Conservation (phyloP, 1,284 basidiomycete species). For the Pseudozyma sp. region DNA sequence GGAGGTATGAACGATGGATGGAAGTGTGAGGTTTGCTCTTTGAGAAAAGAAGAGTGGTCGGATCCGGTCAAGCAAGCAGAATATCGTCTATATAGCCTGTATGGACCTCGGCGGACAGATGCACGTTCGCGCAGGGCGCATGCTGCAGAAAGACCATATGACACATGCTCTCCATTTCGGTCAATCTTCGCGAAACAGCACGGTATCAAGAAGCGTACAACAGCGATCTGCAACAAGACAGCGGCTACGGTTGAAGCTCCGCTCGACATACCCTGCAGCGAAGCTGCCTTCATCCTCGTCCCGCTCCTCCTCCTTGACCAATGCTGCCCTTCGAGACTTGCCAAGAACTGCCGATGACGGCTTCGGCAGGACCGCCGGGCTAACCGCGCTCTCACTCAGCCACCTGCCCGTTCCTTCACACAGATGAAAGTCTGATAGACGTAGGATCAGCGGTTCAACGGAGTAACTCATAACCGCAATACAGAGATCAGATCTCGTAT, state of each 20-base stretch:
- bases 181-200: not conserved
- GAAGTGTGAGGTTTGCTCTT: not conserved
- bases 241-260: slow-evolving; percentile 14
- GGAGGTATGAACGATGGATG: too few species aligned
- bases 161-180: slow-evolving; percentile 1
- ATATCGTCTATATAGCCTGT: slow-evolving; percentile 9
- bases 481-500: too few species aligned
- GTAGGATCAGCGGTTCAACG: too few species aligned
- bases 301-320: not conserved
- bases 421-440: too few species aligned
- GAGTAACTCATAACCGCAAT: too few species aligned
- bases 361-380: not conserved
- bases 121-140: slow-evolving; percentile 1
- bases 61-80: not conserved
- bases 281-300: slow-evolving; percentile 2
- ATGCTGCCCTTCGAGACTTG: too few species aligned
- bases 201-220: not conserved
- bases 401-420: not conserved
- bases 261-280: slow-evolving; percentile 15
- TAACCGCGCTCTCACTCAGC: not conserved
- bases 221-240: not conserved
- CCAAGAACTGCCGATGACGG: too few species aligned
- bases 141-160: not conserved
- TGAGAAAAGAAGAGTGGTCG: not conserved
- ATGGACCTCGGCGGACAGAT: slow-evolving; percentile 12